Evolutionary conservation across 1,284 basidiomycete genomes (phyloP).

Genomic region (Moesziomyces sp.): DNA sequence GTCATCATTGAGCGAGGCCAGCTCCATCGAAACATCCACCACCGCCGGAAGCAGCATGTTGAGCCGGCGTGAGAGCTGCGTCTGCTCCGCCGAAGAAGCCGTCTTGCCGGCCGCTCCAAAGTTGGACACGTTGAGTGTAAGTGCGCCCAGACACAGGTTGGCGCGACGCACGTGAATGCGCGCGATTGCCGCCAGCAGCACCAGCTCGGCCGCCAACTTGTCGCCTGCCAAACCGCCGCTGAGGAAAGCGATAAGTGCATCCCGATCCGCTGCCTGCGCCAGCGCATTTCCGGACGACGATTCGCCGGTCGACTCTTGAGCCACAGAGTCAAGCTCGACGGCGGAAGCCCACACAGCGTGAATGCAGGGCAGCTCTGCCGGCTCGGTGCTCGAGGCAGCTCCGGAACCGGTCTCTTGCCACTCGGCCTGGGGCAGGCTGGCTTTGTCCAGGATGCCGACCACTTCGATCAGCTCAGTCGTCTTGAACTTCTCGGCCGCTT

Average conservation of each 20-base stretch:
- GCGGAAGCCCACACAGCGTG: conserved; percentile 50
- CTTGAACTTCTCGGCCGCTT: conserved; percentile 55
- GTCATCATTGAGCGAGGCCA: conserved; percentile 72
- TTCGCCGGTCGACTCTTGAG: not conserved
- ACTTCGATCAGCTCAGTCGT: conserved; percentile 63
- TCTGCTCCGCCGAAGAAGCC: conserved; percentile 73
- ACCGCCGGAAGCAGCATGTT: conserved; percentile 72
- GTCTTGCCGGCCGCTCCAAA: conserved; percentile 36
- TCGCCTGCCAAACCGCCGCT: conserved; percentile 49
- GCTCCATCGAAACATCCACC: conserved; percentile 71
- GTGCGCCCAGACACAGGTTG: conserved; percentile 76
- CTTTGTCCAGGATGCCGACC: conserved; percentile 55
- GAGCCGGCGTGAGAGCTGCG: conserved; percentile 72
- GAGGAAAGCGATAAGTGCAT: conserved; percentile 48
- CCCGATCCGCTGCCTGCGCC: conserved; percentile 12
- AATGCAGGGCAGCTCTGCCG: conserved; percentile 48
- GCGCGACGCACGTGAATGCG: conserved; percentile 78
- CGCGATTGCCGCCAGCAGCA: conserved; percentile 76
- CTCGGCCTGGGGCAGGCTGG: conserved; percentile 41
- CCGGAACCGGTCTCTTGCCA: conserved; percentile 44
- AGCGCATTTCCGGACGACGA: conserved; percentile 13
- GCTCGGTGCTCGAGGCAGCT: conserved; percentile 8
- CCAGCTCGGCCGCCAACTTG: conserved; percentile 77
- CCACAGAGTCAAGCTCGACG: conserved; percentile 23
- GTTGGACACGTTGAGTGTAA: conserved; percentile 72